phyloP scores from a whole-genome alignment of 1,284 basidiomycete species.

The Ceratobasidium sp. region DNA sequence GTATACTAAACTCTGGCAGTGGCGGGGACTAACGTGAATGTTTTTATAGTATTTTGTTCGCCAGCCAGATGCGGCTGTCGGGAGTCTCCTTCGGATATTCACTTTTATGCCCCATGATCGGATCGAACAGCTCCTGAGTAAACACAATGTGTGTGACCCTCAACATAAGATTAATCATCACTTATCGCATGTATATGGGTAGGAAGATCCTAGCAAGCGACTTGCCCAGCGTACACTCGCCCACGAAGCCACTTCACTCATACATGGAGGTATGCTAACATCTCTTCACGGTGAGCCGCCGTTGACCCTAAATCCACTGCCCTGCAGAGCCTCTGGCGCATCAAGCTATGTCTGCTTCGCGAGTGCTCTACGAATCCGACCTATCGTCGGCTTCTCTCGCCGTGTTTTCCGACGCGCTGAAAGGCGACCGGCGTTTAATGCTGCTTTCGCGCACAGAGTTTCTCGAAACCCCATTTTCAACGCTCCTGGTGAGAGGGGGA shows the following conservation, averaged over 20 bases:
- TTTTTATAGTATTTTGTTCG: constrained; percentile 82
- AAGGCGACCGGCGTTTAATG: constrained; percentile 28
- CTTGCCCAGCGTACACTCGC: constrained; percentile 27
- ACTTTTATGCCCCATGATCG: constrained; percentile 73
- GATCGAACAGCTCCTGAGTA: constrained; percentile 65
- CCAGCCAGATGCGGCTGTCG: constrained; percentile 82
- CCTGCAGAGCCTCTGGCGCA: constrained; percentile 17
- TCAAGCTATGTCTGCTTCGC: constrained; percentile 25
- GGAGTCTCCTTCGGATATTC: constrained; percentile 80
- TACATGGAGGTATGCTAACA: constrained; percentile 30
- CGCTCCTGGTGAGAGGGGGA: constrained; percentile 27
- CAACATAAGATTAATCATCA: not conserved
- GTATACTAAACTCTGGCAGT: constrained; percentile 45
- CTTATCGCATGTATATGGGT: not conserved
- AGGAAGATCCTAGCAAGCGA: constrained; percentile 36
- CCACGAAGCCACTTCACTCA: constrained; percentile 37
- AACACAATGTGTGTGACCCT: constrained; percentile 61
- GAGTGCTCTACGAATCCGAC: constrained; percentile 34
- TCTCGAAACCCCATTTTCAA: constrained; percentile 11
- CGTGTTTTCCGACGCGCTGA: constrained; percentile 12
- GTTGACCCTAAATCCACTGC: not conserved
- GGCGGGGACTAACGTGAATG: constrained; percentile 12
- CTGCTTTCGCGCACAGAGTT: constrained; percentile 6
- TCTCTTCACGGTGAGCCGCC: not conserved
- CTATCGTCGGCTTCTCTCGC: constrained; percentile 15